A percentile compares a stretch with the other conserved stretches of the same genome.
These are phyloP conservation scores for Herpomyces periplanetae DNA, from an alignment of 2,329 filamentous ascomycete species.

Conservation along the genomic window DNA sequence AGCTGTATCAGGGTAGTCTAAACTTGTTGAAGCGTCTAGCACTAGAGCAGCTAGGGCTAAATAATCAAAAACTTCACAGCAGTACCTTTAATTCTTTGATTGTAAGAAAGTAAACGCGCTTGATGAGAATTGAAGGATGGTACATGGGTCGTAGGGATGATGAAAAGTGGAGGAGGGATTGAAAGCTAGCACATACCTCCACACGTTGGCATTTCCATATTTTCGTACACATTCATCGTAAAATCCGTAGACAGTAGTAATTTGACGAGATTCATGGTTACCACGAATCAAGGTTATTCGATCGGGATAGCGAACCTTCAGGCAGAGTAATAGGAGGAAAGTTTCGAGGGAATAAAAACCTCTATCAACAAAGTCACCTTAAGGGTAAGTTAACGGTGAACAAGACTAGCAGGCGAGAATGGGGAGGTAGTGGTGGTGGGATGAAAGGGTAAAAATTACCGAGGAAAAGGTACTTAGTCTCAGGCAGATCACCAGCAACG, in stretches of 20 bases:
- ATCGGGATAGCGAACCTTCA: conserved; percentile 89
- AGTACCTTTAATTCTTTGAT: too few species aligned
- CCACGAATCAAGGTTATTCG: conserved; percentile 83
- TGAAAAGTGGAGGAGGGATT: conserved; percentile 1
- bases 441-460: conserved; percentile 15
- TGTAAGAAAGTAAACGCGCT: too few species aligned
- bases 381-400: not conserved
- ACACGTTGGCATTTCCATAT: conserved; percentile 84
- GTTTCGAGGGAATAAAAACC: conserved; percentile 94
- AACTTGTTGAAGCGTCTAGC: conserved; percentile 31
- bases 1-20: conserved; percentile 18
- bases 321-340: conserved; percentile 66
- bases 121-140: too few species aligned
- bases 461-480: conserved; percentile 93
- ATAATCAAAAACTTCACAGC: conserved; percentile 92
- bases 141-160: too few species aligned
- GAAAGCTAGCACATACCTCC: conserved; percentile 16
- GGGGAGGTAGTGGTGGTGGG: conserved; percentile 1
- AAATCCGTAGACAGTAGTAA: conserved; percentile 88
- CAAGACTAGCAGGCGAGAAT: too few species aligned
- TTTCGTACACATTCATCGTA: conserved; percentile 90
- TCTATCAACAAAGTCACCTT: conserved; percentile 81
- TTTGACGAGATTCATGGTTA: conserved; percentile 83
- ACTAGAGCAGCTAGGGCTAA: conserved; percentile 61
- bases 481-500: conserved; percentile 65